Base-by-base conservation (phyloP, 768 basidiomycete species). In the Boletus barrowsii region DNA sequence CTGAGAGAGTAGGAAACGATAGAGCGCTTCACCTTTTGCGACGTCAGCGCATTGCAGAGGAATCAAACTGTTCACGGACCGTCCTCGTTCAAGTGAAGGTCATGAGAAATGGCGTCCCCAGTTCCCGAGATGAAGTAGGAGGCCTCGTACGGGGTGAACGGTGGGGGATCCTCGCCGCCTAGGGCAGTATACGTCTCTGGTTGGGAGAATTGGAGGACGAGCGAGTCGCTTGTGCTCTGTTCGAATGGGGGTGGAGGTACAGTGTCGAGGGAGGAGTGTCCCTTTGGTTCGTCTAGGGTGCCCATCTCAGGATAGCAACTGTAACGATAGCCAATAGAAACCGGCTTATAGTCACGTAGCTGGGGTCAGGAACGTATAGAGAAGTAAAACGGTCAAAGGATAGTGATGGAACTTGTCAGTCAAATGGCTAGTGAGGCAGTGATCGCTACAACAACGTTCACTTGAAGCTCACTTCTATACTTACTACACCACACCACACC, bases 1-100 rank as follows among this genome's bases (percentile, higher is more conserved):
- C 49, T 86, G 82, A 5, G 76, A 75, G 22, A 88, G 78, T 17
- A 92, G 72, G 68, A 89, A 92, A 53, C 87, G 81, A 66, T 87
- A 89, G 22, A 90, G 76, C 0, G 84, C 83, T 62, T 87, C 86
- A 42, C 86, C 86, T 86, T 50, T 11, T 53, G 49, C 8, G 18
- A 36, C 35, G 53, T 60, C 42, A 63, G 47, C 42, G 54, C 22
- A 42, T 33, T 0, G 47, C 1, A 7, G 30, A 26, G 37, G 45
- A 26, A 42, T 11, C 0, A 40, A 48, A 5, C 15, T 30, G 33
- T 32, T 18, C 50, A 64, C 73, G 32, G 50, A 75, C 86, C 86
- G 59, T 88, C 86, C 46, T 78, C 69, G 53, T 88, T 88, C 43
- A 88, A 67, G 63, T 87, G 86, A 6, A 66, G 72, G 60, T 90